Percentiles rank a stretch among this genome's conserved stretches.
These are phyloP conservation scores for Boletus barrowsii DNA, from an alignment of 768 basidiomycete species.

Conservation along the genomic window DNA sequence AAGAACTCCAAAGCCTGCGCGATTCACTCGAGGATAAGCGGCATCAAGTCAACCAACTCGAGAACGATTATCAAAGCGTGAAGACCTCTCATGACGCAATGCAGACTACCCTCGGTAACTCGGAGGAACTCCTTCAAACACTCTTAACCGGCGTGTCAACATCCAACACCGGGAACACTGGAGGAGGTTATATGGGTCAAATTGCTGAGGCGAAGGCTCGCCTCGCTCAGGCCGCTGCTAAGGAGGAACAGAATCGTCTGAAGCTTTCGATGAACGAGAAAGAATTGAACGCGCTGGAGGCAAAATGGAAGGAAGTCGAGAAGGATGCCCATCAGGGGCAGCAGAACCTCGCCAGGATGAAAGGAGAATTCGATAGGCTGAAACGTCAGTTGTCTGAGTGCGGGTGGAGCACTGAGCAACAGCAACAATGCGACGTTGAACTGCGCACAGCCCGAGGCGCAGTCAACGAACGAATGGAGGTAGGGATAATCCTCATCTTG, in stretches of 20 bases:
- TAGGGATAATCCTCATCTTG: slow-evolving; percentile 28
- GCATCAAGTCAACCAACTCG: slow-evolving; percentile 52
- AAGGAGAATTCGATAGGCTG: slow-evolving; percentile 54
- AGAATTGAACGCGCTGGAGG: slow-evolving; percentile 76
- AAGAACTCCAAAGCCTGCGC: slow-evolving; percentile 61
- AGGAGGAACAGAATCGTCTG: slow-evolving; percentile 78
- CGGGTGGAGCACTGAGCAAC: slow-evolving; percentile 78
- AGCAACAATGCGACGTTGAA: slow-evolving; percentile 52
- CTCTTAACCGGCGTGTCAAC: slow-evolving; percentile 90
- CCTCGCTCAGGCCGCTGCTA: slow-evolving; percentile 72
- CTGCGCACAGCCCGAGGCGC: slow-evolving; percentile 51
- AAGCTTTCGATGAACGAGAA: slow-evolving; percentile 75
- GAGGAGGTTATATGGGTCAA: slow-evolving; percentile 96
- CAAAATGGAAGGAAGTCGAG: slow-evolving; percentile 77
- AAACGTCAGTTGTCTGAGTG: slow-evolving; percentile 51
- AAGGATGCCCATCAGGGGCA: slow-evolving; percentile 77
- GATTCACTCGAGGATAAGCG: slow-evolving; percentile 57
- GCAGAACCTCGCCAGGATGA: slow-evolving; percentile 62
- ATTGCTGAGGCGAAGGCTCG: slow-evolving; percentile 80
- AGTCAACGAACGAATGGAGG: slow-evolving; percentile 62
- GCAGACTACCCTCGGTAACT: slow-evolving; percentile 58
- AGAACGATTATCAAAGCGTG: slow-evolving; percentile 52
- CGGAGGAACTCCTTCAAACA: slow-evolving; percentile 93
- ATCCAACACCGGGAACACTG: slow-evolving; percentile 56
- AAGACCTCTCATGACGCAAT: slow-evolving; percentile 67